Percentiles rank a stretch among this genome's conserved stretches.
These are phyloP conservation scores for Pontederia crassipes DNA, from an alignment of 176 grass and related monocot genomes.

Conservation along the genomic window DNA sequence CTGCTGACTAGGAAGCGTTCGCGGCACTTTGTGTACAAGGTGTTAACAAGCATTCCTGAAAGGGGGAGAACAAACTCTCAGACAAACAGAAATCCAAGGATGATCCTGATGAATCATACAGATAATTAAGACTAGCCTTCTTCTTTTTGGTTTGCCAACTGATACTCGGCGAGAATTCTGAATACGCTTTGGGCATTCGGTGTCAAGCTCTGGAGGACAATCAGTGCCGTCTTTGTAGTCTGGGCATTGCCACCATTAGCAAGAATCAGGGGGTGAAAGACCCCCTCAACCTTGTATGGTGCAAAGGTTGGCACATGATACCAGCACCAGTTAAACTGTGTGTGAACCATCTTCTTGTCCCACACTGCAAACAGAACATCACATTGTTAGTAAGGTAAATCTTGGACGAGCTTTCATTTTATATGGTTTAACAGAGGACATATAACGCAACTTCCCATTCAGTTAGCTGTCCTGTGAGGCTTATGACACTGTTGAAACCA, in stretches of 20 bases:
- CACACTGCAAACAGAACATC: conserved; percentile 47
- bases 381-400: neutral
- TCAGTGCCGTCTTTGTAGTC: conserved; percentile 74
- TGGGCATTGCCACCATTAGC: conserved; percentile 61
- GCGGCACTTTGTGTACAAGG: conserved; percentile 82
- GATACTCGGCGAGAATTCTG: conserved; percentile 80
- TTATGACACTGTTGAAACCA: no score
- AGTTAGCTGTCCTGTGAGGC: no score
- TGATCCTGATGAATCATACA: neutral
- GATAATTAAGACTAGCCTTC: conserved; percentile 41
- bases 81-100: neutral
- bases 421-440: no score
- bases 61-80: conserved; percentile 11
- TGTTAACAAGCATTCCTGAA: conserved; percentile 68
- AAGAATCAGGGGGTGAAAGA: conserved; percentile 81
- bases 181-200: conserved; percentile 97
- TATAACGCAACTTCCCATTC: no score
- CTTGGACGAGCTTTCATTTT: no score
- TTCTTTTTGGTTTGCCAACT: conserved; percentile 77
- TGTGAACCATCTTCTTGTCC: conserved; percentile 99
- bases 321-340: conserved; percentile 81
- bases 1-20: conserved; percentile 86
- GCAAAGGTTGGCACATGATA: conserved; percentile 78
- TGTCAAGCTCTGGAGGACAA: conserved; percentile 87
- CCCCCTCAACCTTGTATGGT: conserved; percentile 69